These are phyloP conservation scores for Niveomyces coronatus DNA, from an alignment of 2,329 filamentous ascomycete species.

Conservation along the genomic window DNA sequence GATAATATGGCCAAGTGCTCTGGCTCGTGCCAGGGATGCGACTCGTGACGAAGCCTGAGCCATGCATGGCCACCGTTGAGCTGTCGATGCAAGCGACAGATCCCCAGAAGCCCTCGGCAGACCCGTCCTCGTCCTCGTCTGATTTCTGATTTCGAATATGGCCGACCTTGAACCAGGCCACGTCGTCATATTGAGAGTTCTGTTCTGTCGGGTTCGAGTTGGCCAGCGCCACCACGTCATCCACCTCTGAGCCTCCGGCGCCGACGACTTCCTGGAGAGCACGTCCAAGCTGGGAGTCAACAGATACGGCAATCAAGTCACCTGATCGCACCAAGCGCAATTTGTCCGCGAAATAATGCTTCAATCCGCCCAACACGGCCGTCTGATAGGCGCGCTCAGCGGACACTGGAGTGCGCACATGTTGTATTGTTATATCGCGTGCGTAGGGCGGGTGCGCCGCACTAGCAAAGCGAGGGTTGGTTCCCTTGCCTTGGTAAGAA, in stretches of 20 bases:
- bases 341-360: conserved; percentile 77
- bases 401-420: conserved; percentile 80
- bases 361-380: conserved; percentile 75
- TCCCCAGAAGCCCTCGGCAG: conserved; percentile 67
- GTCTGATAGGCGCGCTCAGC: conserved; percentile 79
- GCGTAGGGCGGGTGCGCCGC: conserved; percentile 48
- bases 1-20: conserved; percentile 83
- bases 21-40: conserved; percentile 65
- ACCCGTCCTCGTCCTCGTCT: conserved; percentile 47
- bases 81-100: conserved; percentile 80
- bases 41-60: conserved; percentile 78
- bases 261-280: conserved; percentile 64
- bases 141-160: conserved; percentile 51
- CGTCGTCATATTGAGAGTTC: conserved; percentile 39
- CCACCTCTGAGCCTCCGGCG: conserved; percentile 54
- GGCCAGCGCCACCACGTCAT: conserved; percentile 54
- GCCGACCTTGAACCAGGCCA: conserved; percentile 89
- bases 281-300: conserved; percentile 76
- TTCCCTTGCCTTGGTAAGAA: conserved; percentile 38
- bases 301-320: conserved; percentile 78
- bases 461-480: conserved; percentile 45
- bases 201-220: conserved; percentile 25
- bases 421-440: conserved; percentile 74
- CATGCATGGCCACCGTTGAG: conserved; percentile 77
- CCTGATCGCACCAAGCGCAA: conserved; percentile 75